Evolutionary conservation across 805 yeast species (phyloP).

Genomic region (Wickerhamiella kurtzmanii): DNA sequence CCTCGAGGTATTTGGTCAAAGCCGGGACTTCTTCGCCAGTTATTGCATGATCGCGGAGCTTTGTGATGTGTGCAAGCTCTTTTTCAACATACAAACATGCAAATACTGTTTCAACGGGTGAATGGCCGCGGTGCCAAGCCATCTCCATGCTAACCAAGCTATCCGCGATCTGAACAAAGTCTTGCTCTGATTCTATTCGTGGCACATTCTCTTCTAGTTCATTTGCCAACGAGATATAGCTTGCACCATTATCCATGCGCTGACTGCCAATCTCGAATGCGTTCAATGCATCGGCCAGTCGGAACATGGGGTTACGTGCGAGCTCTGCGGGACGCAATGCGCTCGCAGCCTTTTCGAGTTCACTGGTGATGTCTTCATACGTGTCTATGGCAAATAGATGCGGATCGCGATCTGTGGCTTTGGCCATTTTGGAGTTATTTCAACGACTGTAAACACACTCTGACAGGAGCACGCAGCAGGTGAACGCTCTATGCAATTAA

Average conservation of each 20-base stretch:
- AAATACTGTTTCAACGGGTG: conserved; percentile 63
- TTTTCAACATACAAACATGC: conserved; percentile 63
- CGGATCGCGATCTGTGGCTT: conserved; percentile 15
- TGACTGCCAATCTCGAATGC: conserved; percentile 64
- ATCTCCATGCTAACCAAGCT: conserved; percentile 40
- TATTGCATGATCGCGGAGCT: conserved; percentile 1
- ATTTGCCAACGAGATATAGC: conserved; percentile 31
- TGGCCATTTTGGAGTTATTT: too few relatives aligned
- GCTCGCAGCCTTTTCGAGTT: conserved; percentile 15
- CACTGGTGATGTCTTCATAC: conserved; percentile 22
- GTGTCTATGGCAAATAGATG: conserved; percentile 21
- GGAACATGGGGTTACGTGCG: conserved; percentile 45
- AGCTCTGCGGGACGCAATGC: conserved; percentile 39
- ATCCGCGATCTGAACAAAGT: conserved; percentile 40
- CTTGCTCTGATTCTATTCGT: conserved; percentile 26
- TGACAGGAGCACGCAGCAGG: too few relatives aligned
- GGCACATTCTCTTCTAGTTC: conserved; percentile 34
- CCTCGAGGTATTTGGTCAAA: not conserved
- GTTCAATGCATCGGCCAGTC: conserved; percentile 70
- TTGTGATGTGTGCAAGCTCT: conserved; percentile 28
- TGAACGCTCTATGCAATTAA: too few relatives aligned
- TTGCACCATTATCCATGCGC: conserved; percentile 64
- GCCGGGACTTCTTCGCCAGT: not conserved
- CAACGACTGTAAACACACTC: too few relatives aligned
- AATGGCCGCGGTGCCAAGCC: conserved; percentile 65